Percentiles rank a stretch among this genome's conserved stretches.
Evolutionary conservation across 495 filamentous ascomycete genomes (phyloP).

Genomic region (Aspergillus mulundensis): DNA sequence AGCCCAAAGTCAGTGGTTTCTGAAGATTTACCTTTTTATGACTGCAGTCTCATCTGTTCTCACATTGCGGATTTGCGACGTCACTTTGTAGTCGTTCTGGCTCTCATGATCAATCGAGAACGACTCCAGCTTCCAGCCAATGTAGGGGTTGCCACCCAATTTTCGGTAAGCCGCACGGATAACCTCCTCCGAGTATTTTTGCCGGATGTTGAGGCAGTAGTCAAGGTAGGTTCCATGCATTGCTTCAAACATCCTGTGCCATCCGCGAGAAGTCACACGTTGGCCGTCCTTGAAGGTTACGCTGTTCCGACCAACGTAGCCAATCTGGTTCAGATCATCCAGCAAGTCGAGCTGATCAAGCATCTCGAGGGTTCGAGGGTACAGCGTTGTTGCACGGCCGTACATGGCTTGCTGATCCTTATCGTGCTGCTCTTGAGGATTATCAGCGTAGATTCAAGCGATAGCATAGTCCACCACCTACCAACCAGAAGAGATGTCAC

Average conservation of each 20-base stretch:
- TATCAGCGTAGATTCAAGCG: not conserved
- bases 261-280: slow-evolving; percentile 8
- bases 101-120: not conserved
- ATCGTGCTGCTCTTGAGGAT: slow-evolving; percentile 3
- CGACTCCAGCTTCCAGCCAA: slow-evolving; percentile 10
- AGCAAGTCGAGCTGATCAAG: slow-evolving; percentile 11
- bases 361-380: slow-evolving; percentile 4
- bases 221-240: slow-evolving; percentile 8
- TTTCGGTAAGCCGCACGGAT: slow-evolving; percentile 1
- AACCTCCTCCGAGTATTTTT: slow-evolving; percentile 8
- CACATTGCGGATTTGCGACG: not conserved
- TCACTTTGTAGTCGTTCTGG: slow-evolving; percentile 7
- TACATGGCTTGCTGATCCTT: slow-evolving; percentile 9
- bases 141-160: not conserved
- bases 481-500: not conserved
- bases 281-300: slow-evolving; percentile 9
- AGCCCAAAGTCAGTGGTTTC: not conserved
- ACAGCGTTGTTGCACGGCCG: slow-evolving; percentile 7
- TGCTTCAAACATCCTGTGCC: slow-evolving; percentile 9
- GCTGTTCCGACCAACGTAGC: slow-evolving; percentile 8
- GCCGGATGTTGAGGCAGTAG: slow-evolving; percentile 9
- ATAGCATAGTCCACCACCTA: not conserved
- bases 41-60: not conserved
- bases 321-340: slow-evolving; percentile 4
- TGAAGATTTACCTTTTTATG: not conserved